phyloP scores from a whole-genome alignment of 257 asterid species.

The Gentiana macrophylla region DNA sequence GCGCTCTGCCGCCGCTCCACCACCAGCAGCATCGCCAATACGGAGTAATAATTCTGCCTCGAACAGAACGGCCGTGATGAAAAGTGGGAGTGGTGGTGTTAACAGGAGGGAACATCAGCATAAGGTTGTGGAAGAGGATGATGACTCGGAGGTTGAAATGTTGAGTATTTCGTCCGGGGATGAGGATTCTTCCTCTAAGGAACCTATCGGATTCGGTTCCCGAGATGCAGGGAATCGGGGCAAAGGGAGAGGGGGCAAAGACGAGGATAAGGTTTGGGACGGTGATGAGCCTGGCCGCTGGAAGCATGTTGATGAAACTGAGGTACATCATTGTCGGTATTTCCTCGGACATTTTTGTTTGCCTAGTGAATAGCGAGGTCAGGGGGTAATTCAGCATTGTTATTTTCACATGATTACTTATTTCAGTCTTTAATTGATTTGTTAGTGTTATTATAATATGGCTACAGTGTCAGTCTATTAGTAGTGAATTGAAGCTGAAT shows the following conservation, averaged over 20 bases:
- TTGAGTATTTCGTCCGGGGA: conserved; percentile 97
- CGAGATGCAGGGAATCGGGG: conserved; percentile 26
- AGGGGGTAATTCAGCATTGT: no score
- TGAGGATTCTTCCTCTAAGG: conserved; percentile 49
- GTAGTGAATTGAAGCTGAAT: not conserved
- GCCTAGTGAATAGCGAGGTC: no score
- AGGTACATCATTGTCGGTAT: conserved; percentile 31
- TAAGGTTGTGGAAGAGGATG: conserved; percentile 56
- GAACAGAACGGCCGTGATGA: not conserved
- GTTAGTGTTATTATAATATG: no score
- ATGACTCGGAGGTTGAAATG: conserved; percentile 95
- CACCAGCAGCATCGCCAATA: conserved; percentile 10
- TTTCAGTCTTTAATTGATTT: no score
- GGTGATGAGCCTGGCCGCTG: conserved; percentile 89
- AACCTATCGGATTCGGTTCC: conserved; percentile 38
- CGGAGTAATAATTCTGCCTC: conserved; percentile 13
- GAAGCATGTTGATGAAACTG: conserved; percentile 88
- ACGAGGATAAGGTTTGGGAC: conserved; percentile 67
- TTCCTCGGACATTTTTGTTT: not conserved
- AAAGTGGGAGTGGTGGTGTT: conserved; percentile 12
- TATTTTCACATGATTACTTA: no score
- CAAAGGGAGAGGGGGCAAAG: conserved; percentile 29
- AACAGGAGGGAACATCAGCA: conserved; percentile 28
- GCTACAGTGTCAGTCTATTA: no score
- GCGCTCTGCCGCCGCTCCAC: conserved; percentile 14